Evolutionary conservation across 495 filamentous ascomycete genomes (phyloP).

Genomic region (Haplographium delicatum): DNA sequence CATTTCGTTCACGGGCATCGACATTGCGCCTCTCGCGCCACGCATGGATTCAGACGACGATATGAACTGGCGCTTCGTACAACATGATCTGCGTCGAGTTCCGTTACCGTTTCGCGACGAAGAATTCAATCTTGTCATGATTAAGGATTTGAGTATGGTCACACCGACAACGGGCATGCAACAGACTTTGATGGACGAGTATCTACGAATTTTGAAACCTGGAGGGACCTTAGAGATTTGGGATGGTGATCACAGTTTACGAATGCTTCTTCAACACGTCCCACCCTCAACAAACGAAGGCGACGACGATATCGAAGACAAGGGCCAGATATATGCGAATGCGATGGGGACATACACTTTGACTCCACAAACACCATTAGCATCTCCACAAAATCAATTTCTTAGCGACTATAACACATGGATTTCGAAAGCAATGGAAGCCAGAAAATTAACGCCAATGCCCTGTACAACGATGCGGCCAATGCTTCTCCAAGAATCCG

Average conservation of each 20-base stretch:
- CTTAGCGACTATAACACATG: slow-evolving; percentile 81
- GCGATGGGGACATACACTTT: slow-evolving; percentile 74
- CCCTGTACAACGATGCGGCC: slow-evolving; percentile 77
- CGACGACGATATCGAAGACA: slow-evolving; percentile 32
- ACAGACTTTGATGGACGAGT: slow-evolving; percentile 64
- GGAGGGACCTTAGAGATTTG: slow-evolving; percentile 83
- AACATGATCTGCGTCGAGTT: slow-evolving; percentile 71
- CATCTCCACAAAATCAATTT: slow-evolving; percentile 70
- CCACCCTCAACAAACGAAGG: slow-evolving; percentile 40
- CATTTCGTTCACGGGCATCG: slow-evolving; percentile 76
- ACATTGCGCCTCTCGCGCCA: slow-evolving; percentile 71
- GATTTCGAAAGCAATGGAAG: slow-evolving; percentile 70
- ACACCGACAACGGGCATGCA: slow-evolving; percentile 56
- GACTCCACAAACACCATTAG: slow-evolving; percentile 76
- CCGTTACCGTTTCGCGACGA: slow-evolving; percentile 77
- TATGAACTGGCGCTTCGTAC: slow-evolving; percentile 83
- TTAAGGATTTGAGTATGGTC: slow-evolving; percentile 78
- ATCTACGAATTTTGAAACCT: slow-evolving; percentile 67
- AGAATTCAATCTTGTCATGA: slow-evolving; percentile 86
- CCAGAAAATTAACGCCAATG: slow-evolving; percentile 60
- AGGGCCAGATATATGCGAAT: slow-evolving; percentile 57
- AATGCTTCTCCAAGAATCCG: slow-evolving; percentile 74
- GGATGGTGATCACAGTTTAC: slow-evolving; percentile 75
- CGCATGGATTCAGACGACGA: slow-evolving; percentile 58
- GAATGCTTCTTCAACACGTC: slow-evolving; percentile 71